Percentiles rank a stretch among this genome's conserved stretches.
Evolutionary conservation across 2,329 filamentous ascomycete species (phyloP).

Genomic region (Magnaporthiopsis incrustans): DNA sequence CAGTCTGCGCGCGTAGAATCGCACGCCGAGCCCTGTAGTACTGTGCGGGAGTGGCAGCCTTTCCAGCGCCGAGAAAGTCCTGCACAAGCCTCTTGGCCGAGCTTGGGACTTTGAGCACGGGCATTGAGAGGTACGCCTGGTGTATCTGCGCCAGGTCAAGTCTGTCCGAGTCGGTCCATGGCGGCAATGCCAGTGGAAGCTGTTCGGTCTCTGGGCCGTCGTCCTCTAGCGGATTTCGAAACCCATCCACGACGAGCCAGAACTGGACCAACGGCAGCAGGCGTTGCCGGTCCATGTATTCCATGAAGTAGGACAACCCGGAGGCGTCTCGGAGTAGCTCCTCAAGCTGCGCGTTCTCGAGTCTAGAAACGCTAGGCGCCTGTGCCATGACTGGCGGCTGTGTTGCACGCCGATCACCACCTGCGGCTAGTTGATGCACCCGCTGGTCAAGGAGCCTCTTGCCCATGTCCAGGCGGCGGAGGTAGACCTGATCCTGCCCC

Average conservation of each 20-base stretch:
- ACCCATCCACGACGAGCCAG: constrained; percentile 95
- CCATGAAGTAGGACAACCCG: constrained; percentile 97
- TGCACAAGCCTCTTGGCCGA: constrained; percentile 62
- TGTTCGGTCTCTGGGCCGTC: constrained; percentile 64
- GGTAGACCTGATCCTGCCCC: constrained; percentile 74
- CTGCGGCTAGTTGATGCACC: constrained; percentile 64
- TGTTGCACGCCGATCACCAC: constrained; percentile 41
- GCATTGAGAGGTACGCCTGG: constrained; percentile 75
- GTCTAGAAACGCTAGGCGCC: constrained; percentile 42
- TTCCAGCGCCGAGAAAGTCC: constrained; percentile 71
- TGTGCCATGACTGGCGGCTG: constrained; percentile 18
- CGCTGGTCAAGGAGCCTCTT: constrained; percentile 85
- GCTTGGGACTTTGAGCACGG: constrained; percentile 71
- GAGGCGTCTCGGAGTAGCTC: constrained; percentile 87
- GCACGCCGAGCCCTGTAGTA: constrained; percentile 77
- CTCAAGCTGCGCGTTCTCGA: constrained; percentile 68
- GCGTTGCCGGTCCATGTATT: constrained; percentile 91
- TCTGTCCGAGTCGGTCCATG: constrained; percentile 78
- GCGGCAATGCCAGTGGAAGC: constrained; percentile 49
- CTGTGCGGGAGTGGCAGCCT: constrained; percentile 66
- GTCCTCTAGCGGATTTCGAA: constrained; percentile 91
- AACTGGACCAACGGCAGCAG: constrained; percentile 91
- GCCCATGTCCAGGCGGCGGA: constrained; percentile 84
- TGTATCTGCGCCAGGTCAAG: constrained; percentile 86
- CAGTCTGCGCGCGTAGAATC: constrained; percentile 74